Base-by-base conservation (phyloP, 106 monocot genomes). In the Cymbidium sinense region DNA sequence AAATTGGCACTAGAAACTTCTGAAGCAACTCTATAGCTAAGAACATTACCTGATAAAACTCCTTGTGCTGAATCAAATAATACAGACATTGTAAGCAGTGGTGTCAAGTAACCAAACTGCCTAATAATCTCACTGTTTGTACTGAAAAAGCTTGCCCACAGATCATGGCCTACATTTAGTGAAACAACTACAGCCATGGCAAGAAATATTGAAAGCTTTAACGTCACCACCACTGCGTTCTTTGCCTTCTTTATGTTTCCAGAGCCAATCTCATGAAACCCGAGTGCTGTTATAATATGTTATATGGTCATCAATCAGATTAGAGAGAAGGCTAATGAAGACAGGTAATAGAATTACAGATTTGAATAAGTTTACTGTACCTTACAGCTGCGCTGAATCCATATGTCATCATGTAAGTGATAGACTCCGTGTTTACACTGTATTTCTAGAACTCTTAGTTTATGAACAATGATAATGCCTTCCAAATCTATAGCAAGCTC, bases 341-440 rank as follows among this genome's bases (percentile, higher is more conserved):
- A 50, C 29, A 28, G n/a, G 19, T 76, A 30, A 21, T 28, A 23
- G 18, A 43, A 2, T n/a, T 37, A 35, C 18, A 69, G 17, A 21
- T 54, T 47, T 36, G 10, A 25, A 39, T 3, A 27, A 25, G 35
- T 41, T 25, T 20, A 39, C 25, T 18, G 10, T 89, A 96, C 96
- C 96, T 96, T 52, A 86, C 91, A 8, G 80, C 93, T 77, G 96
- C 96, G 70, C 89, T 89, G 33, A 96, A 89, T 77, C 96, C 96
- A n/a, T n/a, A 74, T 43, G 89, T 89, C 76, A 89, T 71, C 79
- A 85, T 91, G 76, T 77, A 93, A 2, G 85, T 18, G 41, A 96
- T 79, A 9, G 89, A 81, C 75, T 93, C 93, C 34, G 96, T 91
- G 65, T 86, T 96, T 34, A 91, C 91, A 77, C 93, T 93, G 88